Conservation (phyloP, 768 basidiomycete species). For the Termitomyces sp. region DNA sequence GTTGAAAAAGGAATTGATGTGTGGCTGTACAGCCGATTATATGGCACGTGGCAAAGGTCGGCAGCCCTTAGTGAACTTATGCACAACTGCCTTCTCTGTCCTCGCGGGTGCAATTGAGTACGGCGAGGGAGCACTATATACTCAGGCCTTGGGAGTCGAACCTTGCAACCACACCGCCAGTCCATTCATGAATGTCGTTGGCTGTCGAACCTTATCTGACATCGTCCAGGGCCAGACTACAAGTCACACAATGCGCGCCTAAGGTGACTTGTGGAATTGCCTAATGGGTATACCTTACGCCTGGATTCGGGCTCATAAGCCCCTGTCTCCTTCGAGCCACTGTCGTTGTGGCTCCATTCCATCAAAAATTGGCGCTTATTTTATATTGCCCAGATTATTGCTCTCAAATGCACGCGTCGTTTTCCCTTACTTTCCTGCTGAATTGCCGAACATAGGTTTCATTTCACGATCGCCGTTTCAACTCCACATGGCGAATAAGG, state of each 20-base stretch:
- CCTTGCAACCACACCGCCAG: background rate
- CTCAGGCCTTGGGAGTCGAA: too few relatives aligned
- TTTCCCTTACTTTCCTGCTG: background rate
- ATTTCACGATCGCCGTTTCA: background rate
- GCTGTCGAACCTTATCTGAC: background rate
- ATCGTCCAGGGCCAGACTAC: too few relatives aligned
- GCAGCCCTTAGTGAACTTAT: too few relatives aligned
- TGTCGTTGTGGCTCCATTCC: background rate
- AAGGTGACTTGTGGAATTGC: background rate
- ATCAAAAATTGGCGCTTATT: background rate
- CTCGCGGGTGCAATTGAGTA: too few relatives aligned
- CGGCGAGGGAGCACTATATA: too few relatives aligned
- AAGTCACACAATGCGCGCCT: background rate
- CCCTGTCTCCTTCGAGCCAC: background rate
- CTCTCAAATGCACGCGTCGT: background rate
- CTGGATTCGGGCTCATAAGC: too few relatives aligned
- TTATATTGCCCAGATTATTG: background rate
- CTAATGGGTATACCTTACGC: too few relatives aligned
- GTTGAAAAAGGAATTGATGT: background rate
- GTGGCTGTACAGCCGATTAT: background rate
- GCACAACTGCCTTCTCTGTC: too few relatives aligned
- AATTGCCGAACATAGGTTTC: background rate
- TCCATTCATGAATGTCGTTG: background rate
- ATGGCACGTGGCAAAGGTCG: background rate
- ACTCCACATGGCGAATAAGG: background rate